Conservation (phyloP, 2,329 filamentous ascomycete genomes). For the Botrytis pseudocinerea region DNA sequence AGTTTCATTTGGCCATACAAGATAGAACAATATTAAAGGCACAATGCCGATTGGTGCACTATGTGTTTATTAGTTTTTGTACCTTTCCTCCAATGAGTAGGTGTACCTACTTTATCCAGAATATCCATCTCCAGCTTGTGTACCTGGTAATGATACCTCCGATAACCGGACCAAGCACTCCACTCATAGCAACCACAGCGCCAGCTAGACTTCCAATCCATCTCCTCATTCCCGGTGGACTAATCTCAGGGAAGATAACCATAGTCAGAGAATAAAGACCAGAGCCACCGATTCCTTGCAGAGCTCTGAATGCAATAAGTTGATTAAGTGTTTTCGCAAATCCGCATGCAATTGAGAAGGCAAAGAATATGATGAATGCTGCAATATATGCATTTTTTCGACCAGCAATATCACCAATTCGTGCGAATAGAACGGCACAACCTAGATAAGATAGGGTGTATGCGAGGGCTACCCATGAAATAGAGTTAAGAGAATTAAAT, state of each 20-base stretch:
- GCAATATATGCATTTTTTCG: constrained; percentile 21
- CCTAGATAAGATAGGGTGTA: constrained; percentile 49
- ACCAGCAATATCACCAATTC: constrained; percentile 43
- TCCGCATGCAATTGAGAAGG: constrained; percentile 58
- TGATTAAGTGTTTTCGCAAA: constrained; percentile 48
- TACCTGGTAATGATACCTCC: constrained; percentile 34
- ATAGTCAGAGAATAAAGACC: constrained; percentile 42
- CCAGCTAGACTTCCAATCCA: constrained; percentile 51
- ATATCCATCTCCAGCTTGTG: constrained; percentile 31
- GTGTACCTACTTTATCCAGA: background rate
- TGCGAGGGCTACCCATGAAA: constrained; percentile 57
- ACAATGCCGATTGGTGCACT: constrained; percentile 53
- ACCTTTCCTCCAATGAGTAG: background rate
- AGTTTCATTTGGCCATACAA: constrained; percentile 51
- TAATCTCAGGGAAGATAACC: constrained; percentile 49
- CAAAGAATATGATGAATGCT: constrained; percentile 54
- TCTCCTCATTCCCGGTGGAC: constrained; percentile 45
- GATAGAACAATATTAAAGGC: constrained; percentile 50
- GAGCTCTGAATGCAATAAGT: constrained; percentile 39
- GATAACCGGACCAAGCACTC: constrained; percentile 34
- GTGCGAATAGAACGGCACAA: constrained; percentile 56
- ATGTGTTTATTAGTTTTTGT: background rate
- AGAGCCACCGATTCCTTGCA: constrained; percentile 42
- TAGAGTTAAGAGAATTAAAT: constrained; percentile 47
- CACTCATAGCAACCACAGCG: constrained; percentile 38